Evolutionary conservation across 1,284 basidiomycete species (phyloP), one percentile per base, ranked within the genome.

Genomic region (Trichosporon sp.): DNA sequence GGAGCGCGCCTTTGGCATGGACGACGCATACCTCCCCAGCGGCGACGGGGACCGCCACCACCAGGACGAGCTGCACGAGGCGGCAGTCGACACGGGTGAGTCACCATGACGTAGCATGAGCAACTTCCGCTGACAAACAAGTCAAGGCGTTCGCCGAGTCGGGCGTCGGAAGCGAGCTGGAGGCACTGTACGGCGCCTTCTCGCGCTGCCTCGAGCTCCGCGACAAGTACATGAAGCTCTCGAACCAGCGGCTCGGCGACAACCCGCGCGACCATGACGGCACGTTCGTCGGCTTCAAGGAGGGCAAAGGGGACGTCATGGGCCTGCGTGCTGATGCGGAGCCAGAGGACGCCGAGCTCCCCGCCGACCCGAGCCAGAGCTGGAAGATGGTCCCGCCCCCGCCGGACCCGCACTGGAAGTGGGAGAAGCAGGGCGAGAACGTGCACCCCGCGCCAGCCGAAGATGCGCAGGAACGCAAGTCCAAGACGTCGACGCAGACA

Each of bases 321-420:
- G 89, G 91, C 16, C 86, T 91, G 14, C 88, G 88, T 40, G 88
- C 91, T 0, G 89, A 92, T 76, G 86, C 86, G 14, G 85, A 88
- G 67, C 80, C 84, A 31, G 74, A 77, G 11, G 61, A 31, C 2
- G 78, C 76, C 82, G 70, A 83, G 68, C 65, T 70, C 11, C 56
- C 73, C 19, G n/a, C 67, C n/a, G 59, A 70, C 63, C 64, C 61
- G 54, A 40, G 19, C 2, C 19, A 40, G 31, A 51, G 54, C 5
- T 98, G 96, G 96, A 88, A 88, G 70, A 91, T 97, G 75, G 96
- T 96, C 76, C 95, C 96, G 0, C 88, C 87, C 3, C 94, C 95
- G 5, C 95, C 95, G 0, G 91, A 93, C 1, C 95, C 94, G 0
- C 94, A 94, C 78, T 98, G 95, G 95, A 92, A 93, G 78, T 94